Evolutionary conservation across 2,329 filamentous ascomycete species (phyloP), one percentile per base, ranked within the genome.

Genomic region (Cordyceps javanica): DNA sequence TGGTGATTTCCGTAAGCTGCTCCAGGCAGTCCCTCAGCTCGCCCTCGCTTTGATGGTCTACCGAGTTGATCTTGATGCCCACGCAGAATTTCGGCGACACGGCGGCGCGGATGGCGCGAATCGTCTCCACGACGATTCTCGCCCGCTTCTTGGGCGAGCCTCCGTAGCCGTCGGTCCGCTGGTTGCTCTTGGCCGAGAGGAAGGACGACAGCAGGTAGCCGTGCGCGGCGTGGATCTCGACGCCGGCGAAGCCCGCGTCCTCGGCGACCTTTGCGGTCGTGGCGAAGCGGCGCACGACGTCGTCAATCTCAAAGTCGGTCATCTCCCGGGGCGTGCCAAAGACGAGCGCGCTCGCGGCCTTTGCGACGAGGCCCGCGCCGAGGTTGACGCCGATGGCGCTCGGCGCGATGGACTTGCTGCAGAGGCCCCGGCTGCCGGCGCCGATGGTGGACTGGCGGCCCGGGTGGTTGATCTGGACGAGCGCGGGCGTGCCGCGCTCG

Each of bases 191-290:
- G 2, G 73, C 68, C 0, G 75, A 77, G 19, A 85, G 66, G 64
- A 86, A 86, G 60, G 83, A 79, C 7, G 77, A 73, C 0, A 86
- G 68, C 2, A 86, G 71, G 63, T 83, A 85, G 1, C 83, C 82
- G 60, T 86, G 82, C 0, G 77, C 77, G 3, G 66, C 77, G 39
- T 80, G 77, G 11, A 80, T 68, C 62, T 80, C 66, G 1, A 76
- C 64, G 1, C 76, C 77, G 2, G 73, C 72, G 34, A 80, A 74
- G 1, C 77, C 80, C 0, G 82, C 72, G 1, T 75, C 71, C 2
- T 72, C 68, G 0, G 72, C 68, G 3, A 85, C 64, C 6, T 74
- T 72, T 1, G 85, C 83, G 0, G 75, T 76, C 25, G 74, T 68
- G 1, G 78, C 78, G 60, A 86, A 87, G 45, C 77, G 74, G 7